Conservation (phyloP, 768 basidiomycete genomes). For the Termitomyces sp. region DNA sequence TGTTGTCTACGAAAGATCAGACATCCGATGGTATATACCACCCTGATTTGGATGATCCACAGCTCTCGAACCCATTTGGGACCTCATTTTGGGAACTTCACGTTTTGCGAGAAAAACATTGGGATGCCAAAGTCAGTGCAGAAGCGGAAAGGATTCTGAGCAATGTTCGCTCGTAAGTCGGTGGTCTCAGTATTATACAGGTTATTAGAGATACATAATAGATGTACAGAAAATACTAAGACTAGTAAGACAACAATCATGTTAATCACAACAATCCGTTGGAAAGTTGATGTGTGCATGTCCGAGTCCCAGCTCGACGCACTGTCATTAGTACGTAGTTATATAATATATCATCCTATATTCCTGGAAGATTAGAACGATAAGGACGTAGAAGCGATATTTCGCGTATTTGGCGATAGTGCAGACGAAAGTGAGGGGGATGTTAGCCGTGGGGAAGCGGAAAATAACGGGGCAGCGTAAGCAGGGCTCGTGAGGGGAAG, state of each 20-base stretch:
- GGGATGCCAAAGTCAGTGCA: slow-evolving; percentile 64
- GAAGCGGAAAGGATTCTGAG: slow-evolving; percentile 60
- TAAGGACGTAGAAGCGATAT: slow-evolving; percentile 4
- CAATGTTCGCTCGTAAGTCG: slow-evolving; percentile 34
- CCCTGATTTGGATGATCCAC: slow-evolving; percentile 85
- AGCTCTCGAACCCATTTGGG: slow-evolving; percentile 76
- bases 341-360: not conserved
- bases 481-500: slow-evolving; percentile 10
- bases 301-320: slow-evolving; percentile 9
- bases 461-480: slow-evolving; percentile 13
- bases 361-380: slow-evolving; percentile 8
- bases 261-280: slow-evolving; percentile 3
- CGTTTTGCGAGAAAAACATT: slow-evolving; percentile 55
- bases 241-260: slow-evolving; percentile 10
- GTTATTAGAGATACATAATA: slow-evolving; percentile 19
- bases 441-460: slow-evolving; percentile 22
- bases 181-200: slow-evolving; percentile 16
- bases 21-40: slow-evolving; percentile 82
- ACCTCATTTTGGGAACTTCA: slow-evolving; percentile 86
- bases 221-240: slow-evolving; percentile 11
- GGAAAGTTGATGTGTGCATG: not conserved
- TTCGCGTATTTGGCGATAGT: not conserved
- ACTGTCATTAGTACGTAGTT: slow-evolving; percentile 4
- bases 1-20: slow-evolving; percentile 86
- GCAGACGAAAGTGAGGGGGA: slow-evolving; percentile 32